Evolutionary conservation across 2,329 filamentous ascomycete genomes (phyloP).

Genomic region (Fusarium sp.): DNA sequence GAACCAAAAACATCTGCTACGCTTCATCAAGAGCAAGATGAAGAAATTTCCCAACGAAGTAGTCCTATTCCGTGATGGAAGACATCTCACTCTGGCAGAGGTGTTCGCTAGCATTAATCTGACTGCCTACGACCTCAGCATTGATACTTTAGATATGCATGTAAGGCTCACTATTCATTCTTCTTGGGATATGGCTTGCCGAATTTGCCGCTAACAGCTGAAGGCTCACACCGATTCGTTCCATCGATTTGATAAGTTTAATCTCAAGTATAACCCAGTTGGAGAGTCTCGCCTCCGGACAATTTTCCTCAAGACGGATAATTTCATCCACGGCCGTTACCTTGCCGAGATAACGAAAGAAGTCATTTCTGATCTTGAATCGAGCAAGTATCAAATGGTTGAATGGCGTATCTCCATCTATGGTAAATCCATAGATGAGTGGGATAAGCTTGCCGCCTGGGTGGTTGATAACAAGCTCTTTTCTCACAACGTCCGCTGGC

Average conservation of each 20-base stretch:
- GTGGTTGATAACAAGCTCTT: slow-evolving; percentile 98
- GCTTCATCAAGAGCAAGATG: slow-evolving; percentile 99
- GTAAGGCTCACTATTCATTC: slow-evolving; percentile 62
- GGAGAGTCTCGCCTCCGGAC: slow-evolving; percentile 94
- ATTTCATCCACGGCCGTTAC: slow-evolving; percentile 95
- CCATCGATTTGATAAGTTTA: slow-evolving; percentile 99
- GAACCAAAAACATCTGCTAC: slow-evolving; percentile 98
- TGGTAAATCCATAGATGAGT: slow-evolving; percentile 90
- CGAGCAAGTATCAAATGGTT: slow-evolving; percentile 99
- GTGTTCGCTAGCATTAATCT: slow-evolving; percentile 98
- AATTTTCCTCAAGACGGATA: slow-evolving; percentile 99
- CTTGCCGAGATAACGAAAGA: slow-evolving; percentile 98
- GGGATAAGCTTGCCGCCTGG: slow-evolving; percentile 98
- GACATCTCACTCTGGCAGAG: slow-evolving; percentile 88
- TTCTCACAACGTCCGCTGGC: slow-evolving; percentile 97
- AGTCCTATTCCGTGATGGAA: slow-evolving; percentile 91
- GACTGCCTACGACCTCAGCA: slow-evolving; percentile 96
- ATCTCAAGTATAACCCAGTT: slow-evolving; percentile 97
- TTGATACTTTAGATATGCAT: slow-evolving; percentile 99
- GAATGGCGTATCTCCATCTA: slow-evolving; percentile 99
- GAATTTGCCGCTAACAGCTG: slow-evolving; percentile 15
- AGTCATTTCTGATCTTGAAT: slow-evolving; percentile 96
- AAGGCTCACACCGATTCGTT: slow-evolving; percentile 97
- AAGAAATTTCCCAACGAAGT: slow-evolving; percentile 97
- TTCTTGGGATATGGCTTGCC: background rate